Conservation (phyloP, 73 alveolate species). For the Stentor roeselii region DNA sequence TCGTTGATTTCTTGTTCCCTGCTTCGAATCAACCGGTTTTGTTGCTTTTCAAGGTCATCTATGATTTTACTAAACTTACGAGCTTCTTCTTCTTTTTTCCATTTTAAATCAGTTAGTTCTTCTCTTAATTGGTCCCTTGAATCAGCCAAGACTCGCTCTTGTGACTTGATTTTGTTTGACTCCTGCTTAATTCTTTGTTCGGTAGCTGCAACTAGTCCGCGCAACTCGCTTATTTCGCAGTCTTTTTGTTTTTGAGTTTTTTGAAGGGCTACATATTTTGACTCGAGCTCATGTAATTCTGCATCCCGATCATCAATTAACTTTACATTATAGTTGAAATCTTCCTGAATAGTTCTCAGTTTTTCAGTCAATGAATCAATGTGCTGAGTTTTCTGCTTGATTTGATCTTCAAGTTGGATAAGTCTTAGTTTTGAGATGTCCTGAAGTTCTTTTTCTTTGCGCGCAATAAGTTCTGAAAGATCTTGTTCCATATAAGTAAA, state of each 20-base stretch:
- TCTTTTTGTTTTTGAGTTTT: neutral
- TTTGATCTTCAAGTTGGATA: neutral
- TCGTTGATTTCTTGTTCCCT: neutral
- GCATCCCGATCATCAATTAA: slow-evolving; percentile 17
- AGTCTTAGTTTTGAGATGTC: slow-evolving; percentile 9
- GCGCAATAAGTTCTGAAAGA: slow-evolving; percentile 1
- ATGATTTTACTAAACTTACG: neutral
- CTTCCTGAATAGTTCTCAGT: slow-evolving; percentile 10
- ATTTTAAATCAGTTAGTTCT: neutral
- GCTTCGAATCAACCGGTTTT: neutral
- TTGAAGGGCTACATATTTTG: neutral
- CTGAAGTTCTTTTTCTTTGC: slow-evolving; percentile 18
- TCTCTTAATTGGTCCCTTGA: neutral
- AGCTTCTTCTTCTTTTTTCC: slow-evolving; percentile 18
- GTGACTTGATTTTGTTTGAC: neutral
- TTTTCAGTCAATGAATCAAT: slow-evolving; percentile 3
- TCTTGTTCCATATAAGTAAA: slow-evolving; percentile 24
- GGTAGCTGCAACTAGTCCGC: neutral
- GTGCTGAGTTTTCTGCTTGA: neutral
- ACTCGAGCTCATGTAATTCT: neutral
- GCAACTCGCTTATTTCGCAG: slow-evolving; percentile 14
- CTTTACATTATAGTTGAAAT: slow-evolving; percentile 12
- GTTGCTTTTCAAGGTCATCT: neutral
- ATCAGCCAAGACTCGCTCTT: neutral
- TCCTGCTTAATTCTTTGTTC: slow-evolving; percentile 8